These are phyloP conservation scores for Coemansia sp. DNA, from an alignment of 192 early-diverging fungal species.

Conservation along the genomic window DNA sequence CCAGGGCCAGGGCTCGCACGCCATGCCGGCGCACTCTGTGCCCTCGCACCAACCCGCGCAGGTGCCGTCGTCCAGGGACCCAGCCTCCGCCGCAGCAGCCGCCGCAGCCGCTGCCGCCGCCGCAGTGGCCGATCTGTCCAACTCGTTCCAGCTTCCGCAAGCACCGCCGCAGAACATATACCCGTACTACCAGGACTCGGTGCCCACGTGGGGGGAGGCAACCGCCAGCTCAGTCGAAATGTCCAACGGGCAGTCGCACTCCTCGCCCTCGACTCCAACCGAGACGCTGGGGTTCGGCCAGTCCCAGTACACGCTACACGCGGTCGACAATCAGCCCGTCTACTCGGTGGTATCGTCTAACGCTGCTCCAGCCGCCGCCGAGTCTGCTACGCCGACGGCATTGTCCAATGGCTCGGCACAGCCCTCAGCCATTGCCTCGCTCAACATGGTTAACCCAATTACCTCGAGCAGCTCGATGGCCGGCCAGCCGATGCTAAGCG, in stretches of 20 bases:
- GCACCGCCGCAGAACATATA: slow-evolving; percentile 27
- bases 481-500: neutral
- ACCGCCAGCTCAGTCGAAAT: slow-evolving; percentile 6
- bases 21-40: slow-evolving; percentile 20
- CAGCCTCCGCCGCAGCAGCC: slow-evolving; percentile 8
- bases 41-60: slow-evolving; percentile 34
- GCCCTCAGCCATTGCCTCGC: slow-evolving; percentile 26
- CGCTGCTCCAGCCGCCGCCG: neutral
- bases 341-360: slow-evolving; percentile 26
- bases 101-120: slow-evolving; percentile 32
- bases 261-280: slow-evolving; percentile 35
- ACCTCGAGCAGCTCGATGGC: slow-evolving; percentile 3
- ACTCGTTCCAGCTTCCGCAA: slow-evolving; percentile 43
- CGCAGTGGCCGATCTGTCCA: slow-evolving; percentile 38
- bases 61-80: slow-evolving; percentile 2
- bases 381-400: neutral
- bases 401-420: neutral
- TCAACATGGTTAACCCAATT: slow-evolving; percentile 38
- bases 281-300: slow-evolving; percentile 12
- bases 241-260: slow-evolving; percentile 33
- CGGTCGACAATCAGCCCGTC: slow-evolving; percentile 11
- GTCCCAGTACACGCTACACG: slow-evolving; percentile 36
- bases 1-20: neutral
- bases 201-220: slow-evolving; percentile 28
- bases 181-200: slow-evolving; percentile 38